Percentiles rank a stretch among this genome's conserved stretches.
Conservation (phyloP, 1,284 basidiomycete genomes). For the Heterobasidion irregulare region DNA sequence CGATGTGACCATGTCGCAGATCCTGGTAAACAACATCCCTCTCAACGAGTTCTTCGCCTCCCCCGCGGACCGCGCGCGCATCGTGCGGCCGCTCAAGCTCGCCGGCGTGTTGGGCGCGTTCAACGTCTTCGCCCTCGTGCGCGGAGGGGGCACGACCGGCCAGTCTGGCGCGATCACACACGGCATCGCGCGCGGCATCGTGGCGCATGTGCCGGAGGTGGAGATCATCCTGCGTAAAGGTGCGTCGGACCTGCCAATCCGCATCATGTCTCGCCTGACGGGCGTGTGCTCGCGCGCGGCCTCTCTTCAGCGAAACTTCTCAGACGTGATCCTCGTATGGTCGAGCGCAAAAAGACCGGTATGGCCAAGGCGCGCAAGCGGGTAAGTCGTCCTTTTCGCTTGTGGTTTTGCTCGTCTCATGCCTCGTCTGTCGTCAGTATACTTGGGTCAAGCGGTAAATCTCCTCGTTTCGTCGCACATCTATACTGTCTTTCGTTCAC, state of each 20-base stretch:
- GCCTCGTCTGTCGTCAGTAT: conserved; percentile 39
- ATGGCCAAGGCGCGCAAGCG: conserved; percentile 86
- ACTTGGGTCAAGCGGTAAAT: conserved; percentile 92
- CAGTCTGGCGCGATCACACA: conserved; percentile 88
- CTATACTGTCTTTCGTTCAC: not conserved
- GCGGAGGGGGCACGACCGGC: conserved; percentile 86
- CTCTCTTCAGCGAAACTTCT: conserved; percentile 66
- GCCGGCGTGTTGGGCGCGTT: conserved; percentile 85
- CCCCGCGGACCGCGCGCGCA: conserved; percentile 71
- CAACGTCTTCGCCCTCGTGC: conserved; percentile 84
- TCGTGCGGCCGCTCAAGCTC: conserved; percentile 79
- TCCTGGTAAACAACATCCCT: conserved; percentile 83
- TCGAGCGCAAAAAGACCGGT: conserved; percentile 96
- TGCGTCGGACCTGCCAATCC: conserved; percentile 20
- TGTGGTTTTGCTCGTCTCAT: conserved; percentile 1
- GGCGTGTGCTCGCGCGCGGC: not conserved
- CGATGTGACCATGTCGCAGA: conserved; percentile 19
- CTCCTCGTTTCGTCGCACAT: not conserved
- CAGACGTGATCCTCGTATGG: conserved; percentile 92
- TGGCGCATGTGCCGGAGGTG: conserved; percentile 60
- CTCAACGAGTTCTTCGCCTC: conserved; percentile 74
- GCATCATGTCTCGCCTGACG: not conserved
- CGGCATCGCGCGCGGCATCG: conserved; percentile 78
- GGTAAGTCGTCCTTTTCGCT: conserved; percentile 40
- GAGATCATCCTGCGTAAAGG: conserved; percentile 67